Evolutionary conservation across 208 protist genomes (phyloP).

Genomic region (Acanthamoeba lugdunensis): DNA sequence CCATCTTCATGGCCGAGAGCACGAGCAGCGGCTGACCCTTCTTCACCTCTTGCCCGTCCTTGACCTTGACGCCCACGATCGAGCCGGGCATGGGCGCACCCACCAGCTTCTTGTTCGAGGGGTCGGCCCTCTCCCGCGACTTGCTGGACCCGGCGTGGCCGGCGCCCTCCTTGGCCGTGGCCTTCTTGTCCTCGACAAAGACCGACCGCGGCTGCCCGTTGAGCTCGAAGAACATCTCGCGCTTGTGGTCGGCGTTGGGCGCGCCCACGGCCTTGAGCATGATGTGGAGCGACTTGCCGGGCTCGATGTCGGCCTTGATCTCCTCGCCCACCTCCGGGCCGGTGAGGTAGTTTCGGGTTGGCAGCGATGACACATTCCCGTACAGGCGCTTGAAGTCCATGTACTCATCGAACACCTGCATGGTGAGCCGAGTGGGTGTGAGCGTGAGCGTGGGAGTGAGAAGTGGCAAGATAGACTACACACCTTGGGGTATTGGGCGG

Average conservation of each 20-base stretch:
- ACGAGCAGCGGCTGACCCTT: slow-evolving; percentile 91
- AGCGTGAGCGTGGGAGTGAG: not conserved
- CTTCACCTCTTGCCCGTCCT: slow-evolving; percentile 89
- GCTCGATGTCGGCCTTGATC: slow-evolving; percentile 82
- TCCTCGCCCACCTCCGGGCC: slow-evolving; percentile 76
- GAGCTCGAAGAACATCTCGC: slow-evolving; percentile 86
- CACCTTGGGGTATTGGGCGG: slow-evolving; percentile 84
- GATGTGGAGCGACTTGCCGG: slow-evolving; percentile 85
- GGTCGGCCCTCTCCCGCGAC: slow-evolving; percentile 17
- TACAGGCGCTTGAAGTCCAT: slow-evolving; percentile 79
- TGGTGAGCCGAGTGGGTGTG: not conserved
- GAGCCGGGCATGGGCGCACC: slow-evolving; percentile 93
- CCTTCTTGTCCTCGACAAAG: slow-evolving; percentile 82
- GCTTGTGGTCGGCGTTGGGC: slow-evolving; percentile 73
- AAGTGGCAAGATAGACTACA: not conserved
- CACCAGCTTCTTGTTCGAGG: slow-evolving; percentile 43
- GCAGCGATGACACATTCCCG: slow-evolving; percentile 84
- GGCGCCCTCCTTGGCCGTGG: not conserved
- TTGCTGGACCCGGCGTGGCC: not conserved
- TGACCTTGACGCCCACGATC: slow-evolving; percentile 90
- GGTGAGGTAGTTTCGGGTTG: slow-evolving; percentile 84
- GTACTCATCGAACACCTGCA: slow-evolving; percentile 88
- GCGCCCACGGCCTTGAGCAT: slow-evolving; percentile 76
- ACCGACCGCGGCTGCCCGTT: slow-evolving; percentile 86
- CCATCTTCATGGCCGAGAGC: slow-evolving; percentile 97